Evolutionary conservation across 2,329 filamentous ascomycete species (phyloP).

Genomic region (Phaeomoniella chlamydospora): DNA sequence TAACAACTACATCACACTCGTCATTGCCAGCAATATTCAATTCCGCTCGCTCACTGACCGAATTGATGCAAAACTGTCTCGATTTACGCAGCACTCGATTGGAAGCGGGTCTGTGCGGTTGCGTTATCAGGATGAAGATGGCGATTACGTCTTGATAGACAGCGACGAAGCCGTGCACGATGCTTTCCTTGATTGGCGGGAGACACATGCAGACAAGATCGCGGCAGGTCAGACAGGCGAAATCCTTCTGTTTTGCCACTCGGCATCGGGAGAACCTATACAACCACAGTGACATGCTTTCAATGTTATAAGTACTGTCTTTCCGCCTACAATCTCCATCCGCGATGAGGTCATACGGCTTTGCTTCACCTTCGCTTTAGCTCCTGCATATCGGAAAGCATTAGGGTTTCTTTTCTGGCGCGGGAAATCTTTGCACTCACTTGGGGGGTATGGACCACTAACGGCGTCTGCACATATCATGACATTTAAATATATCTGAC

Average conservation of each 20-base stretch:
- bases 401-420: too few species aligned
- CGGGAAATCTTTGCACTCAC: too few species aligned
- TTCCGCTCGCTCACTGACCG: conserved; percentile 89
- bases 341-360: too few species aligned
- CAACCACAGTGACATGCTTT: background rate
- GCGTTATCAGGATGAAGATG: conserved; percentile 83
- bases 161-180: conserved; percentile 94
- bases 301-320: too few species aligned
- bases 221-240: conserved; percentile 62
- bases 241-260: conserved; percentile 74
- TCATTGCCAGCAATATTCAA: conserved; percentile 87
- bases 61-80: conserved; percentile 86
- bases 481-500: too few species aligned
- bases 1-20: conserved; percentile 84
- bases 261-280: conserved; percentile 17
- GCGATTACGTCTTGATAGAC: conserved; percentile 84
- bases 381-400: too few species aligned
- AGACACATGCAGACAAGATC: conserved; percentile 50
- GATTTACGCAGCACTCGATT: conserved; percentile 74
- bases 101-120: conserved; percentile 70
- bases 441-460: too few species aligned
- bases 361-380: too few species aligned
- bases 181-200: conserved; percentile 87
- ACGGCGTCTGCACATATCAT: too few species aligned
- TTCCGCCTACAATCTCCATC: too few species aligned